phyloP scores from a whole-genome alignment of 1,284 basidiomycete genomes.

The Sporisorium exsertum region DNA sequence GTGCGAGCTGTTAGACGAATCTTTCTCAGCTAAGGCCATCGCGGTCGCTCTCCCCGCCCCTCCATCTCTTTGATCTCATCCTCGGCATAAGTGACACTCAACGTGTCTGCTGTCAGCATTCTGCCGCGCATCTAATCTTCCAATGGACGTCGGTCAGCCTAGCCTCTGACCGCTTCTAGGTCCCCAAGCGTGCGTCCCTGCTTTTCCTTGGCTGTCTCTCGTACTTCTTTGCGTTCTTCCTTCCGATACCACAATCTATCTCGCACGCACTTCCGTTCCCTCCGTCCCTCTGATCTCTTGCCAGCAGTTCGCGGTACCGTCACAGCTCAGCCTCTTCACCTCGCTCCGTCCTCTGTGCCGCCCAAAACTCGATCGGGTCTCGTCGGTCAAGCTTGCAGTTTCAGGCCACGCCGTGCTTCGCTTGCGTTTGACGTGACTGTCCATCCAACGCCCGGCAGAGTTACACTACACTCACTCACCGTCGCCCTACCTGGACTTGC shows the following conservation, averaged over 20 bases:
- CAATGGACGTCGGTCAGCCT: slow-evolving; percentile 1
- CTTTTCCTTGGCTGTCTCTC: not conserved
- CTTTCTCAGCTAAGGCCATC: not conserved
- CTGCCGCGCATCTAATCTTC: not conserved
- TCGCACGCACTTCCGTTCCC: not conserved
- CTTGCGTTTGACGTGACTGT: not conserved
- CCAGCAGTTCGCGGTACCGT: not conserved
- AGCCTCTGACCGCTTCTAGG: not conserved
- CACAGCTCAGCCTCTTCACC: not conserved
- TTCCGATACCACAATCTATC: not conserved
- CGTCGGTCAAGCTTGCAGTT: not conserved
- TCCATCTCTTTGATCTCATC: not conserved
- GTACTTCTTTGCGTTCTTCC: not conserved
- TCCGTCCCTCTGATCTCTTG: not conserved
- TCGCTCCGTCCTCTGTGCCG: not conserved
- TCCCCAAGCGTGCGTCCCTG: not conserved
- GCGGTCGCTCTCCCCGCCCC: not conserved
- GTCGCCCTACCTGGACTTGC: not conserved
- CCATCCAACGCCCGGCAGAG: not conserved
- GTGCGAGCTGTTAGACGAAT: not conserved
- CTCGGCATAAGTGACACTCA: not conserved
- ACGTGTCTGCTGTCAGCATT: not conserved
- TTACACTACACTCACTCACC: not conserved
- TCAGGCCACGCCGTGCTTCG: too few species aligned
- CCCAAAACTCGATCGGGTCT: too few species aligned